Evolutionary conservation across 2,329 filamentous ascomycete species (phyloP).

Genomic region (Penicillium brasilianum): DNA sequence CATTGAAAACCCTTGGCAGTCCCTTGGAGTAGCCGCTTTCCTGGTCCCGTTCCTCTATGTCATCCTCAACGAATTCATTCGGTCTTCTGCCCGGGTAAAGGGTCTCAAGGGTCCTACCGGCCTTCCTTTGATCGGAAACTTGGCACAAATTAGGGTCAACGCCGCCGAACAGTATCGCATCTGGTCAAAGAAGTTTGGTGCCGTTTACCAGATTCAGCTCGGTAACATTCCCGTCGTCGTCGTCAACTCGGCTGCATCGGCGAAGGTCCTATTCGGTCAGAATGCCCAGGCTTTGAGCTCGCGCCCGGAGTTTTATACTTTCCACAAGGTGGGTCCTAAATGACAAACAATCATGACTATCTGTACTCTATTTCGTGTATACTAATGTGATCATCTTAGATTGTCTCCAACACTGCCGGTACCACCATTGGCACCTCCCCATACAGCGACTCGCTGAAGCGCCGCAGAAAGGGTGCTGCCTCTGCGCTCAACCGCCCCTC

Average conservation of each 20-base stretch:
- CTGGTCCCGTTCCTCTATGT: conserved; percentile 52
- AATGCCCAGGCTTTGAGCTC: conserved; percentile 62
- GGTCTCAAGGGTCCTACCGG: conserved; percentile 57
- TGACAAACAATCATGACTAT: too few relatives aligned
- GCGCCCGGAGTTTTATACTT: conserved; percentile 63
- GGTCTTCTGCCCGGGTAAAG: conserved; percentile 51
- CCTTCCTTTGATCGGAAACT: conserved; percentile 60
- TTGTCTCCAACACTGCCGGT: conserved; percentile 67
- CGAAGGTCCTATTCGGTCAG: conserved; percentile 57
- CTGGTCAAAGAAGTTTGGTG: conserved; percentile 58
- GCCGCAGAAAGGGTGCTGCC: conserved; percentile 67
- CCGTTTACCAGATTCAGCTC: conserved; percentile 63
- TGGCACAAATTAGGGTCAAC: conserved; percentile 60
- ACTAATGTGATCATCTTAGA: conserved; percentile 41
- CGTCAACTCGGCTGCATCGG: conserved; percentile 60
- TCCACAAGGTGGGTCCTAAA: conserved; percentile 59
- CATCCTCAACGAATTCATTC: conserved; percentile 57
- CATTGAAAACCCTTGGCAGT: conserved; percentile 29
- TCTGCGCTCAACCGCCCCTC: conserved; percentile 69
- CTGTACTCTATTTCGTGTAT: too few relatives aligned
- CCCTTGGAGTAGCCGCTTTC: conserved; percentile 26
- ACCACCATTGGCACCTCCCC: conserved; percentile 72
- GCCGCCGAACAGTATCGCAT: conserved; percentile 62
- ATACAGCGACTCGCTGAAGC: conserved; percentile 68
- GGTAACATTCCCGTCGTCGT: conserved; percentile 63